phyloP scores from a whole-genome alignment of 345 rosid species.

The Eucalyptus virginea region DNA sequence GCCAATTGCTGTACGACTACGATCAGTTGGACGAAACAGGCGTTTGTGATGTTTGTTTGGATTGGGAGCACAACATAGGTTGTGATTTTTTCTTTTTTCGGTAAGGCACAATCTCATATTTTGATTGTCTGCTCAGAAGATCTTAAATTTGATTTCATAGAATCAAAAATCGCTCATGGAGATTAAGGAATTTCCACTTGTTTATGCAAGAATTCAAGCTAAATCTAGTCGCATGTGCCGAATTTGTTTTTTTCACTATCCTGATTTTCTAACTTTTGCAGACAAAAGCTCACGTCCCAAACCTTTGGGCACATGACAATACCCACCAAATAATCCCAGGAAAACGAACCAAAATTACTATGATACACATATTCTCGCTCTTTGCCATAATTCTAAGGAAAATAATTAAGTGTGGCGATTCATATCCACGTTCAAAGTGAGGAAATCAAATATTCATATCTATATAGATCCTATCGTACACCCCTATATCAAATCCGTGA shows the following conservation, averaged over 20 bases:
- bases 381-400: neutral
- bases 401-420: neutral
- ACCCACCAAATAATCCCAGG: neutral
- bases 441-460: neutral
- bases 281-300: neutral
- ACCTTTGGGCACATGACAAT: neutral
- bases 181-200: neutral
- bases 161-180: neutral
- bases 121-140: accelerated
- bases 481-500: neutral
- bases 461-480: neutral
- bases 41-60: neutral
- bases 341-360: neutral
- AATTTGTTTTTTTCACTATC: neutral
- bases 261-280: neutral
- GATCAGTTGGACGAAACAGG: neutral
- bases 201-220: neutral
- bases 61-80: neutral
- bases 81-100: neutral
- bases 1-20: neutral
- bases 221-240: neutral
- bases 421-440: neutral
- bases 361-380: neutral
- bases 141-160: neutral
- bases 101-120: neutral